Base-by-base conservation (phyloP, 1,284 basidiomycete genomes). In the Cryptococcus floricola region DNA sequence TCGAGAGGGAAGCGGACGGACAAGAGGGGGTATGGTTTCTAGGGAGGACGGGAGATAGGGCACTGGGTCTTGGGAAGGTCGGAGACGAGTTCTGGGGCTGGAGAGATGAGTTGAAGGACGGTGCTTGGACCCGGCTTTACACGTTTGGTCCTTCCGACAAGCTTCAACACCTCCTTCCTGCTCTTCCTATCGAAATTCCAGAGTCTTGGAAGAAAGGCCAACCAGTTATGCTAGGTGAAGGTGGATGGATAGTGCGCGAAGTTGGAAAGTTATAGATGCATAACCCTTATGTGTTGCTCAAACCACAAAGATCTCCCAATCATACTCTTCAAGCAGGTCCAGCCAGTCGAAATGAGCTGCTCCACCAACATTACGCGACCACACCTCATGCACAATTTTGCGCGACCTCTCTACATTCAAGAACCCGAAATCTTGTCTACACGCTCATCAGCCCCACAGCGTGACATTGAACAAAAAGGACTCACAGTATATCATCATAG, bases 251-350 rank as follows among this genome's bases (percentile, higher is more conserved):
- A 34, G 31, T 34, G 31, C 31, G 31, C 31, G 31, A 34, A 34
- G 10, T 34, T 10, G 31, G 31, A 2, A 34, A 34, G 5, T 5
- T 34, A 34, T 34, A 34, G 10, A 7, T 34, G 7, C 31, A 34
- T 34, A 34, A 23, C 23, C 23, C 23, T 23, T 23, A 23, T 23
- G 23, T 23, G 23, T 23, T 23, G 23, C 31, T 48, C 46, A 48
- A n/a, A 61, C 61, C 31, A 70, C 43, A 23, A 63, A 67, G 23
- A 73, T 55, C 53, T 71, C 69, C 69, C 69, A 70, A 42, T 68
- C 64, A 28, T 57, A 68, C 31, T 69, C 69, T 3, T 56, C 54
- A 10, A 71, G 45, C 12, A 70, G 54, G 34, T 71, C 69, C 10
- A 73, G 50, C 65, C 69, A 73, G 50, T 71, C 68, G 12, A 68